phyloP scores from a whole-genome alignment of 306 rosid species.

The Cicer yamashitae region DNA sequence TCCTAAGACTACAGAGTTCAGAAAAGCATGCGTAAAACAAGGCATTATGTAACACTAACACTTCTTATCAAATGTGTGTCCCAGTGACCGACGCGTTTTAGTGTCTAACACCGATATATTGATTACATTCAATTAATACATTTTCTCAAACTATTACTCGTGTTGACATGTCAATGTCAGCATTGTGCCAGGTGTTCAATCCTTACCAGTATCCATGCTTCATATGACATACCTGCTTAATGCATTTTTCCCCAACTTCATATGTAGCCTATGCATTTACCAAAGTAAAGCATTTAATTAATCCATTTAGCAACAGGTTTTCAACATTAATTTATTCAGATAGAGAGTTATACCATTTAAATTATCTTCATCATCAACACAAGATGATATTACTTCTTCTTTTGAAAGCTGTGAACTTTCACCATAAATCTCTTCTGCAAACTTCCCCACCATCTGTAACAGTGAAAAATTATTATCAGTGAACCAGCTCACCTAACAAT shows the following conservation, averaged over 20 bases:
- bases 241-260: conserved; percentile 9
- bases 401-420: conserved; percentile 60
- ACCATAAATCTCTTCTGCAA: conserved; percentile 74
- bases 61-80: too few species aligned
- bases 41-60: too few species aligned
- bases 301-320: neutral
- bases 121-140: too few species aligned
- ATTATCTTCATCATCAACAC: conserved; percentile 40
- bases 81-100: too few species aligned
- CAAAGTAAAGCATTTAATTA: conserved; percentile 12
- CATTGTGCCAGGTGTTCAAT: too few species aligned
- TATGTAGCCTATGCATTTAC: neutral
- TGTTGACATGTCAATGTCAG: too few species aligned
- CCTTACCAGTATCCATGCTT: too few species aligned
- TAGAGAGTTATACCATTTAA: conserved; percentile 45
- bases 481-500: neutral
- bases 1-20: too few species aligned
- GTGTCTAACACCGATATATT: too few species aligned
- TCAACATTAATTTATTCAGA: conserved; percentile 27
- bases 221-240: neutral
- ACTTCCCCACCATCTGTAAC: conserved; percentile 62
- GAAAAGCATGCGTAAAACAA: too few species aligned
- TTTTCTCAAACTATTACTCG: too few species aligned
- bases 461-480: conserved; percentile 7
- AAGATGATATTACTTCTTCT: conserved; percentile 41